Evolutionary conservation across 495 filamentous ascomycete genomes (phyloP).

Genomic region (Neurospora sp.): DNA sequence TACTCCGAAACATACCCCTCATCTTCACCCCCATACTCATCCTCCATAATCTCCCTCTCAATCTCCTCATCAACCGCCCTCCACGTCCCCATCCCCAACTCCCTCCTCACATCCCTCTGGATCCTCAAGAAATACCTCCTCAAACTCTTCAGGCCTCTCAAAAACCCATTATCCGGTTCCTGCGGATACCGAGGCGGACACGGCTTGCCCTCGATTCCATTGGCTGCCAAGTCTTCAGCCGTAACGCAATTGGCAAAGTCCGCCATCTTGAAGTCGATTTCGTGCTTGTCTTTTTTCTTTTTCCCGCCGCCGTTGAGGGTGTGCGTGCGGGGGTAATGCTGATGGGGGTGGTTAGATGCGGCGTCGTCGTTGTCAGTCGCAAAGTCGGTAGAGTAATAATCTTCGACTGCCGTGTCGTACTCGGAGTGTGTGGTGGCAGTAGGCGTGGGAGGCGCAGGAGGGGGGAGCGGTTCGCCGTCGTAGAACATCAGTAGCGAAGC

Average conservation of each 20-base stretch:
- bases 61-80: background rate
- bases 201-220: constrained; percentile 36
- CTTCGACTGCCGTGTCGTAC: constrained; percentile 38
- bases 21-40: background rate
- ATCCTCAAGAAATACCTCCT: constrained; percentile 81
- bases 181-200: constrained; percentile 76
- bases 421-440: constrained; percentile 17
- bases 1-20: background rate
- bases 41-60: background rate
- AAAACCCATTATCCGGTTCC: constrained; percentile 79
- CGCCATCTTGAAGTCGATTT: constrained; percentile 90
- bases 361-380: constrained; percentile 40
- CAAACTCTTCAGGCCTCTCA: constrained; percentile 72
- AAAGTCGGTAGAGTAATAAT: constrained; percentile 34
- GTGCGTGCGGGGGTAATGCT: too few relatives aligned
- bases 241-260: constrained; percentile 98
- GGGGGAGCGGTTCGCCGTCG: constrained; percentile 53
- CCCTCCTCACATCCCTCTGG: constrained; percentile 61
- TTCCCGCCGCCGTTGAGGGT: constrained; percentile 7
- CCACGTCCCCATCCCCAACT: constrained; percentile 30
- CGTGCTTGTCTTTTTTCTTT: constrained; percentile 29
- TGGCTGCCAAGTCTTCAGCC: constrained; percentile 53
- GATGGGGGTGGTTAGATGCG: too few relatives aligned
- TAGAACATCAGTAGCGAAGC: constrained; percentile 92
- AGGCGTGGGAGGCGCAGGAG: constrained; percentile 12